Base-by-base conservation (phyloP, 768 basidiomycete species). In the Astraeus odoratus region DNA sequence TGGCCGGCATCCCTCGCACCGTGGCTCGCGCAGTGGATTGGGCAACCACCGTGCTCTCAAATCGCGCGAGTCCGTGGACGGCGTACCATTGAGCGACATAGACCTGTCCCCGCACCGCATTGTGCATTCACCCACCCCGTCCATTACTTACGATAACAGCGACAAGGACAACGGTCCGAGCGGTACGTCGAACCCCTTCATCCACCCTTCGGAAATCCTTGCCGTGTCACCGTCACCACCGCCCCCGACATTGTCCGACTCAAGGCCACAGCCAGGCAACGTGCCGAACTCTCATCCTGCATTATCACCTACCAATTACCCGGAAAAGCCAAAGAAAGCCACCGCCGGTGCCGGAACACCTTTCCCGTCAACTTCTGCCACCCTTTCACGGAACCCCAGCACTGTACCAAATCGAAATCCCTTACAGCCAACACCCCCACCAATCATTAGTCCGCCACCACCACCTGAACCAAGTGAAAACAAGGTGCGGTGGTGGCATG, bases 401-500 rank as follows among this genome's bases (percentile, higher is more conserved):
- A 60, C 65, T 18, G 66, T 68, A 4, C 72, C 71, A 12, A 64
- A 53, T 13, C 51, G 54, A 42, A 59, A 39, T 8, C 61, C 69
- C 3, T 67, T 67, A 16, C 67, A 64, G 41, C 63, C 68, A 0
- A 64, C 63, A n/a, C 61, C 69, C 2, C 48, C 42, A 22, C 66
- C 62, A 0, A 50, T 44, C 49, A 48, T 67, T 37, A 48, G 57
- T 34, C 60, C 65, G 15, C 59, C 63, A 3, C 52, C 63, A 3
- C 52, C 47, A 8, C 43, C 53, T 27, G 47, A 59, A 16, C 47
- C 51, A 4, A 52, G 62, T n/a, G 65, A 62, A 29, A 57, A 51
- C 22, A 65, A 64, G 40, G 68, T 71, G 4, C 66, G 75, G 49
- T 89, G 86, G 86, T 89, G 86, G 86, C 86, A 86, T 57, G 86